Percentiles rank a stretch among this genome's conserved stretches.
These are phyloP conservation scores for Paecilomyces sp. DNA, from an alignment of 2,329 filamentous ascomycete species.

Conservation along the genomic window DNA sequence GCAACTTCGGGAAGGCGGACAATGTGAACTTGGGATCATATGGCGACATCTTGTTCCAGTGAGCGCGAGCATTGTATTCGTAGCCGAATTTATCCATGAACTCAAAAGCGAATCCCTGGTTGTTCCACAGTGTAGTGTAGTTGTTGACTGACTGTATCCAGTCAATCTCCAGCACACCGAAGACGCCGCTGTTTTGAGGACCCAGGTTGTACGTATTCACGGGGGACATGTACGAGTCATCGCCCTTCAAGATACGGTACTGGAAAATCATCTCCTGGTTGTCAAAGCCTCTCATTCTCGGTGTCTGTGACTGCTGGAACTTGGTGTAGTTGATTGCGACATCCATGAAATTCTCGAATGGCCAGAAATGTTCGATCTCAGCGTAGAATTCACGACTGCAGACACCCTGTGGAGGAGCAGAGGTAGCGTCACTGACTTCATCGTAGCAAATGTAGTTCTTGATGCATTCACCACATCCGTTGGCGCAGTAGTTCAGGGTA, in stretches of 20 bases:
- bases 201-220: constrained; percentile 12
- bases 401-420: constrained; percentile 9
- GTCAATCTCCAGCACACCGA: constrained; percentile 10
- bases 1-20: constrained; percentile 9
- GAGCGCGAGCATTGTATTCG: constrained; percentile 10
- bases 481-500: constrained; percentile 14
- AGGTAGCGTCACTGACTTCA: constrained; percentile 9
- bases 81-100: constrained; percentile 10
- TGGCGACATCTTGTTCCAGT: constrained; percentile 13
- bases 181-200: constrained; percentile 9
- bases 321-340: constrained; percentile 9
- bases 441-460: constrained; percentile 15
- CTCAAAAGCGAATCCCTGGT: constrained; percentile 8
- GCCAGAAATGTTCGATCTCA: constrained; percentile 15
- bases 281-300: constrained; percentile 9
- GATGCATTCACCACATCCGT: constrained; percentile 13
- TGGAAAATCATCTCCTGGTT: constrained; percentile 11
- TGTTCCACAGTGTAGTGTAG: constrained; percentile 10
- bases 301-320: constrained; percentile 8
- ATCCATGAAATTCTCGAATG: constrained; percentile 10
- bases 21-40: constrained; percentile 7
- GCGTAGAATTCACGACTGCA: constrained; percentile 11
- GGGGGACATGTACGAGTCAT: constrained; percentile 13
- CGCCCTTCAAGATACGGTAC: constrained; percentile 10
- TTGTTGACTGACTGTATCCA: constrained; percentile 12